Evolutionary conservation across 2,329 filamentous ascomycete genomes (phyloP), one percentile per base, ranked within the genome.

Genomic region (Fusarium sp.): DNA sequence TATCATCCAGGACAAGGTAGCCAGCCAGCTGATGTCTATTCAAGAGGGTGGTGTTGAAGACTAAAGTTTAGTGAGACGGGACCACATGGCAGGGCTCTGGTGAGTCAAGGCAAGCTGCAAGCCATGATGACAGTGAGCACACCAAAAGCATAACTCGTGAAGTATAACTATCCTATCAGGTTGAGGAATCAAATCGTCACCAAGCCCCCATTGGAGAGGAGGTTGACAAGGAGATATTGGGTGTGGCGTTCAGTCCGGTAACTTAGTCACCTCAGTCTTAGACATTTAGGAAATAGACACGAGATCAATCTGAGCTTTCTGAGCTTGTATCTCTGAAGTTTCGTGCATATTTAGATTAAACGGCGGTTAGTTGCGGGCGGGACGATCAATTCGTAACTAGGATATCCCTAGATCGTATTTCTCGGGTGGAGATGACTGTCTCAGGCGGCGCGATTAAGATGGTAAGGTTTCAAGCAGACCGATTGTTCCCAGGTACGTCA

Each of bases 81-180:
- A 31, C 57, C 62, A 60, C 67, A 70, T 57, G 51, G 67, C 51
- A 49, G 56, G 50, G 33, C 52, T 65, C 60, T 55, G 54, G 52
- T 64, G 40, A 47, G 57, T 50, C 62, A 61, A 64, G 55, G 50
- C 51, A 44, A 65, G 47, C 50, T 70, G 67, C 62, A 70, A 53
- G 49, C 54, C 65, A 61, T 34, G 47, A 56, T 68, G 54, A 64
- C 59, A 18, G 64, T 61, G 50, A 64, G 50, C 58, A 65, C 54
- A 54, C 50, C 51, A 68, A 60, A 49, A 55, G 34, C 36, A 18
- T 44, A 44, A 26, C 8, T 46, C 49, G 51, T 56, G 31, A 52
- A 61, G 40, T 18, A 7, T 28, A 41, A 51, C 31, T 52, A 40
- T 41, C 65, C 58, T 60, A 64, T 57, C 41, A 64, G 40, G 30